phyloP scores from a whole-genome alignment of 139 green algal genomes.

The Edaphochlamys debaryana region DNA sequence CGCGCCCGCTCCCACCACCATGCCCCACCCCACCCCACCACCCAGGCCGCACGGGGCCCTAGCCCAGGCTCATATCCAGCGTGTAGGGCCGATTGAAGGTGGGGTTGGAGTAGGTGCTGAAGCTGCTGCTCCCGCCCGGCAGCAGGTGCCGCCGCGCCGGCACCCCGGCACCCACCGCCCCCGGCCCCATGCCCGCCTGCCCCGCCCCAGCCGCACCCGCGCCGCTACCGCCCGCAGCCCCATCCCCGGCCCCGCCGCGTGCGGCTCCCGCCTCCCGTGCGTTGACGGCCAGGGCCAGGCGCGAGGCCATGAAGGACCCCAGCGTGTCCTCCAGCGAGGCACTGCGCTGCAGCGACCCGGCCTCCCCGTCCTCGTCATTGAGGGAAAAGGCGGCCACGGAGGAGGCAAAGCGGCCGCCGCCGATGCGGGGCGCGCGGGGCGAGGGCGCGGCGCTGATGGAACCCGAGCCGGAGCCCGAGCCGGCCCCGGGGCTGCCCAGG shows the following conservation, averaged over 20 bases:
- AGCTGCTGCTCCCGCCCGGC: neutral
- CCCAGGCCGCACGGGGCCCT: neutral
- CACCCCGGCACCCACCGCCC: neutral
- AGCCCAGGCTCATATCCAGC: constrained; percentile 10
- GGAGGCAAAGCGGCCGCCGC: too few species aligned
- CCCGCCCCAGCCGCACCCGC: neutral
- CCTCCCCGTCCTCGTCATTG: neutral
- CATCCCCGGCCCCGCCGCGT: too few species aligned
- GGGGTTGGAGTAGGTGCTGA: constrained; percentile 8
- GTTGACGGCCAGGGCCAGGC: too few species aligned
- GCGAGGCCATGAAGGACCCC: neutral
- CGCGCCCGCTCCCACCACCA: too few species aligned
- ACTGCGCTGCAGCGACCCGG: neutral
- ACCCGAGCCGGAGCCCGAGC: too few species aligned
- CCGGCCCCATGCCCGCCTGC: neutral
- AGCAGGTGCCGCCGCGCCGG: neutral
- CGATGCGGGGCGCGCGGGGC: too few species aligned
- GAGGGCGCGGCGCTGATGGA: too few species aligned
- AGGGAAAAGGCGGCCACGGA: neutral
- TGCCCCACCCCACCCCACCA: too few species aligned
- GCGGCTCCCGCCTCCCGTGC: neutral
- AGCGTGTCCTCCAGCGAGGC: constrained; percentile 15
- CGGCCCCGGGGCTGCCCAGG: too few species aligned
- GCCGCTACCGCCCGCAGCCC: too few species aligned
- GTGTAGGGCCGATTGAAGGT: constrained; percentile 24